A percentile compares a stretch with the other conserved stretches of the same genome.
phyloP scores from a whole-genome alignment of 257 asterid species.

The Thymus mandschuricus region DNA sequence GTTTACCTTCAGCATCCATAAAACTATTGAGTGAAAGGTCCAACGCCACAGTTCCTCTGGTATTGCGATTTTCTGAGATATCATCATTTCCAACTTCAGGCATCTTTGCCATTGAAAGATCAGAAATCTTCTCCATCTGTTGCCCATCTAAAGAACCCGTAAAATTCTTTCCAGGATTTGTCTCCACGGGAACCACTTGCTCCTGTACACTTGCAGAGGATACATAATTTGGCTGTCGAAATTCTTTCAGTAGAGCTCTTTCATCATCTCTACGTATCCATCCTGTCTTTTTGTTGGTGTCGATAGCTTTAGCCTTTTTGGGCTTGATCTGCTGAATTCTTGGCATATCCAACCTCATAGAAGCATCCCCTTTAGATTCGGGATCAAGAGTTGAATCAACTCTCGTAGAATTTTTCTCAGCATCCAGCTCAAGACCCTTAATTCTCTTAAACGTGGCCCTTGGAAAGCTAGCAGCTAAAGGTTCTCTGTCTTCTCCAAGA shows the following conservation, averaged over 20 bases:
- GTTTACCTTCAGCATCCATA: constrained; percentile 34
- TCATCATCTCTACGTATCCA: constrained; percentile 32
- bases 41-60: constrained; percentile 41
- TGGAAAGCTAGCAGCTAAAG: constrained; percentile 24
- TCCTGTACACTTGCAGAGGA: constrained; percentile 34
- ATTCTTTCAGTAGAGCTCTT: constrained; percentile 24
- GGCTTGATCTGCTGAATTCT: constrained; percentile 37
- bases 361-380: constrained; percentile 42
- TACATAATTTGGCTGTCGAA: constrained; percentile 18
- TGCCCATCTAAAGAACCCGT: constrained; percentile 30
- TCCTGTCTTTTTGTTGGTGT: constrained; percentile 35
- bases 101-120: constrained; percentile 37
- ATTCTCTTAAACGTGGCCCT: constrained; percentile 33
- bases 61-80: constrained; percentile 38
- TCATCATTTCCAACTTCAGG: constrained; percentile 43
- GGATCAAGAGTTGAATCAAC: constrained; percentile 36
- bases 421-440: constrained; percentile 37
- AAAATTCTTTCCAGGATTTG: constrained; percentile 27
- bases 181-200: constrained; percentile 22
- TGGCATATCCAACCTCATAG: constrained; percentile 26
- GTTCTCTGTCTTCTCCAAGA: constrained; percentile 42
- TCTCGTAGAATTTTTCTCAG: constrained; percentile 35
- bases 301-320: constrained; percentile 38
- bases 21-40: constrained; percentile 67
- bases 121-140: constrained; percentile 27